Base-by-base conservation (phyloP, 176 grass and related monocot species). In the Musa acuminata region DNA sequence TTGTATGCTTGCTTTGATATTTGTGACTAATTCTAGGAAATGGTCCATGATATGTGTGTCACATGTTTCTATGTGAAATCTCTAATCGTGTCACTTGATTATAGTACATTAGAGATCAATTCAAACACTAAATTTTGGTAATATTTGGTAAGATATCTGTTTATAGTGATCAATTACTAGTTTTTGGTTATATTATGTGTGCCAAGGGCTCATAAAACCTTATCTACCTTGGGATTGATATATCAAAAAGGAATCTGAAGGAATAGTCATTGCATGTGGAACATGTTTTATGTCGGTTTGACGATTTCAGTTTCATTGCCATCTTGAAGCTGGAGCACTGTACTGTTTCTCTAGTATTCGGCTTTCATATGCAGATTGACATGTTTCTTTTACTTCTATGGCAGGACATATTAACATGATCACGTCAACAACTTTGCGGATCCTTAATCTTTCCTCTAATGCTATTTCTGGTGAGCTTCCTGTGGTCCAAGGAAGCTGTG, bases 391-490 rank as follows among this genome's bases (percentile, higher is more conserved):
- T 83, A 63, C 73, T 13, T 81, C 67, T 25, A 65, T 64, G 51
- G 69, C 86, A 99, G 96, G 96, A 8, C 91, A 95, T 84, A 99
- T 99, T 62, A 99, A 99, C 83, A 99, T 99, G 96, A 95, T 99
- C 78, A 99, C 91, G 64, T 99, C 96, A 51, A 87, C 96, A 20
- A 91, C 84, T 72, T 82, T 99, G 59, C 88, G 82, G 69, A 72
- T 91, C 35, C 86, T 99, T 67, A 99, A 99, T 85, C 79, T 99
- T 26, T 99, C 96, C 10, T 89, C 90, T 50, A 99, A 99, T 82
- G 84, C 84, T 80, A 79, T 95, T 77, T 94, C 89, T 78, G 96
- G 96, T 51, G 79, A 91, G 55, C 85, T 95, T 72, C 96, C 96
- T 74, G 78, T 99, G 83, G 81, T 99, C 54, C 82, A 88, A 73